Evolutionary conservation across 1,139 yeast genomes (phyloP).

Genomic region (Torulaspora pretoriensis): DNA sequence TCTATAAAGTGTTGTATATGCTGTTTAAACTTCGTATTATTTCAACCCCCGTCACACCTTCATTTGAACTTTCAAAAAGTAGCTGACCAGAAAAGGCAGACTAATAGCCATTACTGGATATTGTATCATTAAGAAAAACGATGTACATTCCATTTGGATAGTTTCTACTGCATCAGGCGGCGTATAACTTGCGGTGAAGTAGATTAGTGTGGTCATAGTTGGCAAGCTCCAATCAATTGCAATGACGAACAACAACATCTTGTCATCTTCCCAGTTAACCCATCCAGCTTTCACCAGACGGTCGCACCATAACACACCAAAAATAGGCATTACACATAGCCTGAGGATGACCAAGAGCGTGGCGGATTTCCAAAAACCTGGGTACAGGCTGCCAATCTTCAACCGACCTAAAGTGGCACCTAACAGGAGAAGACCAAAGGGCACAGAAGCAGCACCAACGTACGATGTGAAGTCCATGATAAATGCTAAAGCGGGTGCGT

Average conservation of each 20-base stretch:
- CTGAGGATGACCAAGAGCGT: slow-evolving; percentile 44
- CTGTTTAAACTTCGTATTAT: neutral
- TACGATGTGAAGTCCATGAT: slow-evolving; percentile 74
- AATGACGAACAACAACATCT: slow-evolving; percentile 61
- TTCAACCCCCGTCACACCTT: slow-evolving; percentile 16
- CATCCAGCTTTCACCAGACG: slow-evolving; percentile 46
- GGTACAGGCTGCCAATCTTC: slow-evolving; percentile 53
- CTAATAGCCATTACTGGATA: slow-evolving; percentile 55
- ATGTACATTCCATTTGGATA: slow-evolving; percentile 70
- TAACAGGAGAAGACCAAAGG: slow-evolving; percentile 70
- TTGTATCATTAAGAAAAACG: slow-evolving; percentile 58
- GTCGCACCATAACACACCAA: slow-evolving; percentile 57
- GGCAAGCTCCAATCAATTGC: slow-evolving; percentile 65
- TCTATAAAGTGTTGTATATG: neutral
- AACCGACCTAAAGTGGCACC: slow-evolving; percentile 86
- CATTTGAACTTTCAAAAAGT: slow-evolving; percentile 45
- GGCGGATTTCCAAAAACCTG: slow-evolving; percentile 67
- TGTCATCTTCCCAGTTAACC: slow-evolving; percentile 48
- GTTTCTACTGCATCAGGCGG: slow-evolving; percentile 56
- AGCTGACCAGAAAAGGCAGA: slow-evolving; percentile 63
- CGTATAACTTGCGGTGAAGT: slow-evolving; percentile 71
- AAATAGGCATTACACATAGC: slow-evolving; percentile 54
- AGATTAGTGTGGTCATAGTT: slow-evolving; percentile 67
- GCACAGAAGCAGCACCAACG: slow-evolving; percentile 84
- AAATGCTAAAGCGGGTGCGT: slow-evolving; percentile 76